Evolutionary conservation across 2,329 filamentous ascomycete genomes (phyloP).

Genomic region (Hymenoscyphus scutula): DNA sequence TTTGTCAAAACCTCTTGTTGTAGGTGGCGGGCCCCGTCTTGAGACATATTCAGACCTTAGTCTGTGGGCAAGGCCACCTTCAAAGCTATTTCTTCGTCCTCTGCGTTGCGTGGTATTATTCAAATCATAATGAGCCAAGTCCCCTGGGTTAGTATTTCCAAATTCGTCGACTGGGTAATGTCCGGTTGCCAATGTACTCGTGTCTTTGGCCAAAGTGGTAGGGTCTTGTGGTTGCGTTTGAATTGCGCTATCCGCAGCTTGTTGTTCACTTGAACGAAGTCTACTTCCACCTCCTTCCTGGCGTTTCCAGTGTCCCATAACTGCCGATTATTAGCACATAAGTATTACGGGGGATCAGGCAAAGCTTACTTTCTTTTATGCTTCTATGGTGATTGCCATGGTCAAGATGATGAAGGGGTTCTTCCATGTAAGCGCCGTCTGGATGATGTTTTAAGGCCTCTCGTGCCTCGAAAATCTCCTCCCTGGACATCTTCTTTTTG

Average conservation of each 20-base stretch:
- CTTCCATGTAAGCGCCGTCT: too few species aligned
- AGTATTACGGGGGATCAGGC: too few species aligned
- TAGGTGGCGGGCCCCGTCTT: constrained; percentile 57
- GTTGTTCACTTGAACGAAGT: too few species aligned
- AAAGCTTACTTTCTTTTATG: too few species aligned
- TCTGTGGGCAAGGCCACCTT: constrained; percentile 40
- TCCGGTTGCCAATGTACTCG: constrained; percentile 37
- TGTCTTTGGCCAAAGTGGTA: constrained; percentile 38
- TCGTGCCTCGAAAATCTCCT: too few species aligned
- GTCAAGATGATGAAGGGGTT: too few species aligned
- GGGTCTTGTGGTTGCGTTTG: constrained; percentile 26
- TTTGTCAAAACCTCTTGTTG: constrained; percentile 69
- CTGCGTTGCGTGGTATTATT: constrained; percentile 46
- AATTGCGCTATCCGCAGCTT: constrained; percentile 23
- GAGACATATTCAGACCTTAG: constrained; percentile 42
- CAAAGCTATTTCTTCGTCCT: constrained; percentile 51
- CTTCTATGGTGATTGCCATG: too few species aligned
- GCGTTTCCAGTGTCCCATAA: too few species aligned
- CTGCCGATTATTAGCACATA: too few species aligned
- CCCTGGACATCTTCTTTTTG: too few species aligned
- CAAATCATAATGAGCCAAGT: constrained; percentile 60
- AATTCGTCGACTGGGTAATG: constrained; percentile 55
- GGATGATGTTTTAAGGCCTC: too few species aligned
- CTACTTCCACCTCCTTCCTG: too few species aligned
- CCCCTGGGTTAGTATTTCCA: constrained; percentile 62